Evolutionary conservation across 2,329 filamentous ascomycete genomes (phyloP).

Genomic region (Talaromyces marneffei): DNA sequence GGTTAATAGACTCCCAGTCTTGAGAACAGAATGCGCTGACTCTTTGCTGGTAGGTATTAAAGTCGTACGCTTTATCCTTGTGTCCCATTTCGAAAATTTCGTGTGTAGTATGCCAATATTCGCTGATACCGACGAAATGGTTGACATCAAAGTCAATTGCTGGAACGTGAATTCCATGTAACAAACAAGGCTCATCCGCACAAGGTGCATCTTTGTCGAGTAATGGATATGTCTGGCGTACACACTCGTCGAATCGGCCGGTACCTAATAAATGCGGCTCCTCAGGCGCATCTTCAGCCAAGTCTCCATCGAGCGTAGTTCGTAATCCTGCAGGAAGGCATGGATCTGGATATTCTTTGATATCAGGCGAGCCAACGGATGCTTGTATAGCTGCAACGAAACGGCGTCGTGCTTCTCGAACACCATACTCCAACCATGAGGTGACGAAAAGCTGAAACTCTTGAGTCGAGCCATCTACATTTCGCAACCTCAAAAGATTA

Average conservation of each 20-base stretch:
- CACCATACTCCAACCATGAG: conserved; percentile 96
- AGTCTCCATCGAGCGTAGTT: conserved; percentile 63
- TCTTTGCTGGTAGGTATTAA: conserved; percentile 77
- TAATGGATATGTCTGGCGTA: conserved; percentile 74
- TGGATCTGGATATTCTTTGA: conserved; percentile 74
- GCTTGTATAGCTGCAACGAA: conserved; percentile 75
- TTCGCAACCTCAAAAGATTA: conserved; percentile 78
- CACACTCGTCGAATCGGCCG: conserved; percentile 78
- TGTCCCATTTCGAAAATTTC: conserved; percentile 78
- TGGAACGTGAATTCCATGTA: conserved; percentile 87
- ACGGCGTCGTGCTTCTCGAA: conserved; percentile 79
- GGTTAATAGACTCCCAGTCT: conserved; percentile 71
- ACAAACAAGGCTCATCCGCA: conserved; percentile 72
- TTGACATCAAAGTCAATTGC: conserved; percentile 96
- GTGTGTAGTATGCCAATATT: conserved; percentile 98
- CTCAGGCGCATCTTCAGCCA: conserved; percentile 35
- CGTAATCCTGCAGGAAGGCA: conserved; percentile 76
- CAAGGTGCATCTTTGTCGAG: conserved; percentile 86
- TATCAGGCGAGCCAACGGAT: conserved; percentile 53
- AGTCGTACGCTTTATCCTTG: conserved; percentile 77
- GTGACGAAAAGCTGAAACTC: conserved; percentile 93
- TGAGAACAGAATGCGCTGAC: conserved; percentile 80
- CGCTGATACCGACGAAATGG: conserved; percentile 94
- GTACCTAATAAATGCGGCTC: conserved; percentile 67
- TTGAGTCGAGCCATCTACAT: conserved; percentile 65